These are phyloP conservation scores for Kluyveromyces lactis DNA, from an alignment of 805 yeast species.

Conservation along the genomic window DNA sequence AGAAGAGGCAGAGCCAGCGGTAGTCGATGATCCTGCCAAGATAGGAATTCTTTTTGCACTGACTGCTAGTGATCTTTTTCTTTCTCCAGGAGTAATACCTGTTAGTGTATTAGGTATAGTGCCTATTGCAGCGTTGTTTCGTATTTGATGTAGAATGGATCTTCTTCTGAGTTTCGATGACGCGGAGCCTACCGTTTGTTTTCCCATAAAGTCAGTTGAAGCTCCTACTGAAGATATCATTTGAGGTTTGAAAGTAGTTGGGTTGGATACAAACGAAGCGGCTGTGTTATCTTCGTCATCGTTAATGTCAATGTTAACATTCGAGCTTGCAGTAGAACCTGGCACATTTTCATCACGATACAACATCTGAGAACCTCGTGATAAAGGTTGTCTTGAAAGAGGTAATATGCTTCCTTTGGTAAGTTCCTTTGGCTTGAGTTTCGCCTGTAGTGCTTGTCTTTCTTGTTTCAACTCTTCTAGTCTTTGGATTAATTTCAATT, in stretches of 20 bases:
- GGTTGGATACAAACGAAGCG: constrained; percentile 28
- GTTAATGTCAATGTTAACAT: constrained; percentile 3
- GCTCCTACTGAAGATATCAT: background rate
- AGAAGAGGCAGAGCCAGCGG: background rate
- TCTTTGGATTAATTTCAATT: constrained; percentile 14
- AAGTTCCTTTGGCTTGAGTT: constrained; percentile 3
- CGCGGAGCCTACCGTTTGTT: no score
- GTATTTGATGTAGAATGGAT: constrained; percentile 26
- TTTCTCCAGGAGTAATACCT: constrained; percentile 4
- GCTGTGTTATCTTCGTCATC: constrained; percentile 27
- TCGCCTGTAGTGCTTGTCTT: constrained; percentile 6
- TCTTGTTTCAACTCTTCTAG: constrained; percentile 16
- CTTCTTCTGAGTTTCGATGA: constrained; percentile 21
- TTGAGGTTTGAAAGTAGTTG: constrained; percentile 6
- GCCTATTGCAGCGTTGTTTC: constrained; percentile 21
- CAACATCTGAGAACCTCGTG: background rate
- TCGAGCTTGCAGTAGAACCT: background rate
- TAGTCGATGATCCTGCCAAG: background rate
- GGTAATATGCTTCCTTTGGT: background rate
- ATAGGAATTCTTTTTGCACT: constrained; percentile 9
- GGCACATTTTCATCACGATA: constrained; percentile 4
- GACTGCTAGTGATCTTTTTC: constrained; percentile 8
- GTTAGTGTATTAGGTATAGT: constrained; percentile 4
- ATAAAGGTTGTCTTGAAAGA: background rate
- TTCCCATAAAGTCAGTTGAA: background rate